Conservation (phyloP, 805 yeast genomes). For the Kluyveromyces siamensis region DNA sequence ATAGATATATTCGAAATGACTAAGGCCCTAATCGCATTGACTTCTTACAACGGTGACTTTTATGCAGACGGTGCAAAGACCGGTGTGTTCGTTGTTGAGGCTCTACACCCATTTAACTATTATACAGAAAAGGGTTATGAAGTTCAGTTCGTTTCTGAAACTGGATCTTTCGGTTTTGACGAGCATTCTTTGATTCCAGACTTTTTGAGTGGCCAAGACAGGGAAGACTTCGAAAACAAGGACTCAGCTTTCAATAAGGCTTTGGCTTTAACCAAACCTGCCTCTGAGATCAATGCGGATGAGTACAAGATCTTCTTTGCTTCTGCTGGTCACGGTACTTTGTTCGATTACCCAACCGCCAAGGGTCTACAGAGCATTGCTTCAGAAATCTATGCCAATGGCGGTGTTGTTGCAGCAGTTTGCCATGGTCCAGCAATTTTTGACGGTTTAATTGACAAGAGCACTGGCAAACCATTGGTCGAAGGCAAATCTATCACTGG, state of each 20-base stretch:
- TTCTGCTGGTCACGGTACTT: constrained; percentile 59
- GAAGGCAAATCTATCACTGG: constrained; percentile 52
- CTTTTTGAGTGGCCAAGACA: constrained; percentile 38
- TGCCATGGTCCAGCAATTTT: constrained; percentile 63
- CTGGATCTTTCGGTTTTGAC: constrained; percentile 49
- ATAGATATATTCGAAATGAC: constrained; percentile 1
- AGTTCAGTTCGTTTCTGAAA: constrained; percentile 50
- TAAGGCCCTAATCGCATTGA: constrained; percentile 37
- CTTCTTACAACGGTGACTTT: constrained; percentile 37
- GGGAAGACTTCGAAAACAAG: constrained; percentile 31
- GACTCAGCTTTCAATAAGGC: constrained; percentile 32
- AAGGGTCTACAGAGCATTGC: constrained; percentile 38
- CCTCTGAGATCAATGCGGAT: constrained; percentile 38
- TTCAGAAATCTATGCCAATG: constrained; percentile 36
- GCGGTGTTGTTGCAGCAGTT: constrained; percentile 54
- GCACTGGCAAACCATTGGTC: constrained; percentile 36
- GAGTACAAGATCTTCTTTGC: constrained; percentile 50
- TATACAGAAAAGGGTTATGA: constrained; percentile 41
- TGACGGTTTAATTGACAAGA: constrained; percentile 35
- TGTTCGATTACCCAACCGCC: constrained; percentile 50
- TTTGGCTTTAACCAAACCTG: constrained; percentile 35
- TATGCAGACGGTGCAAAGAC: constrained; percentile 51
- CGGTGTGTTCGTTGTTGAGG: constrained; percentile 54
- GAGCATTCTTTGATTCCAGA: constrained; percentile 40
- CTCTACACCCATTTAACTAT: constrained; percentile 46